Base-by-base conservation (phyloP, 345 rosid species). In the Eucalyptus cloeziana region DNA sequence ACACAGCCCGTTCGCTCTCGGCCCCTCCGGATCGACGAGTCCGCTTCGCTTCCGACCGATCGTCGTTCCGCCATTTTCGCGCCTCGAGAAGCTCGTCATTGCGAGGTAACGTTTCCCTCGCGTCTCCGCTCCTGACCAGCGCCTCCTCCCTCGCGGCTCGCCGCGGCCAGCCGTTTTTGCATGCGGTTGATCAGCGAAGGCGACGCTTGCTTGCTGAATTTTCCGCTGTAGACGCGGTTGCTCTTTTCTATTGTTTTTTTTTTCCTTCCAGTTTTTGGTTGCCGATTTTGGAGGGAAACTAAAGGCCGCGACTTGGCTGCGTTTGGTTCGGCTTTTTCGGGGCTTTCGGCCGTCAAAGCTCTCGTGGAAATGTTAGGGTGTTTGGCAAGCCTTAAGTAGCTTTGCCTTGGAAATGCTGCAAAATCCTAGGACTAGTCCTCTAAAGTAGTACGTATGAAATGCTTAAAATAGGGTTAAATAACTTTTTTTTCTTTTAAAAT, bases 341-440 rank as follows among this genome's bases (percentile, higher is more conserved):
- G 4, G 58, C 24, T 52, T 51, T 51, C 4, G 43, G 43, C 58
- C 25, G 2, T 4, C 1, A 19, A 52, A 19, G 0, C 25, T 52
- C 10, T 52, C 5, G 0, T 7, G 2, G 0, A 52, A 52, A 52
- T 52, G 58, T 0, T 52, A 52, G 58, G 5, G 0, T 52, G 58
- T 21, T 52, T 52, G 58, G 4, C 58, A 19, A 1, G 25, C 10
- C 10, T 52, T 21, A 52, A 10, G 8, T 8, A 52, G 8, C 21
- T 52, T 52, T 52, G 0, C 25, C 58, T 52, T 52, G 58, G 58
- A 52, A 52, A 52, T 52, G 58, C 58, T 21, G 25, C 58, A 52
- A 21, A 52, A 52, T 19, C 10, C 25, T 52, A 1, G 58, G 58
- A 7, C 25, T 3, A 21, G 10, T 52, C 25, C 58, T 52, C 1